Evolutionary conservation across 164 flowering plant species (phyloP), one percentile per base, ranked within the genome.

Genomic region (Tetracentron sinense): DNA sequence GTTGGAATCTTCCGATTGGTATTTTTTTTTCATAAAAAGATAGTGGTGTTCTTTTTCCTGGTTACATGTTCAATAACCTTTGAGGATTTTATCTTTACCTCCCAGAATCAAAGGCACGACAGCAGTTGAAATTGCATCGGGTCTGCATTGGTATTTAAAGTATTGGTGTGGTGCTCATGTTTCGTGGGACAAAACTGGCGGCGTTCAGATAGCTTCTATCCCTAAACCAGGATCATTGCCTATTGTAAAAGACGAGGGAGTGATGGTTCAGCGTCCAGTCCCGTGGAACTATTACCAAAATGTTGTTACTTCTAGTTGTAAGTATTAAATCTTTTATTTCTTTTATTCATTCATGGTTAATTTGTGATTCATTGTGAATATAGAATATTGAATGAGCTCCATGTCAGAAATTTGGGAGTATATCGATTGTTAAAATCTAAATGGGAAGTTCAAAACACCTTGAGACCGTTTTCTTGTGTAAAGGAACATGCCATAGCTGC

Each of bases 121-220:
- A 14, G 97, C 85, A 30, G 91, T 90, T 77, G 97, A 93, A 74
- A 71, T 93, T 61, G 74, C 86, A 66, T 83, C 96, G 38, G 98
- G 97, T 50, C 87, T 93, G 26, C 92, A 90, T 63, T 93, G 98
- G 97, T 93, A 93, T 59, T 62, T 93, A 46, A 93, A 93, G 67
- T 88, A 90, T 63, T 83, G 78, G 83, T 88, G 98, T 75, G 87
- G 86, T 47, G 94, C 94, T 76, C 98, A 93, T 77, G 64, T 90
- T 73, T 93, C 98, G 1, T 93, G 98, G 98, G 94, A 87, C 70
- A 93, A 89, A 82, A 90, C 98, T 51, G 98, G 98, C 63, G 94
- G 97, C 29, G 52, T 75, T 66, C 98, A 93, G 81, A 58, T 84
- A 42, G 85, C 80, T 77, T 84, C 97, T 33, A 61, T 90, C 59